Evolutionary conservation across 2,329 filamentous ascomycete species (phyloP).

Genomic region (Aspergillus ochraceoroseus): DNA sequence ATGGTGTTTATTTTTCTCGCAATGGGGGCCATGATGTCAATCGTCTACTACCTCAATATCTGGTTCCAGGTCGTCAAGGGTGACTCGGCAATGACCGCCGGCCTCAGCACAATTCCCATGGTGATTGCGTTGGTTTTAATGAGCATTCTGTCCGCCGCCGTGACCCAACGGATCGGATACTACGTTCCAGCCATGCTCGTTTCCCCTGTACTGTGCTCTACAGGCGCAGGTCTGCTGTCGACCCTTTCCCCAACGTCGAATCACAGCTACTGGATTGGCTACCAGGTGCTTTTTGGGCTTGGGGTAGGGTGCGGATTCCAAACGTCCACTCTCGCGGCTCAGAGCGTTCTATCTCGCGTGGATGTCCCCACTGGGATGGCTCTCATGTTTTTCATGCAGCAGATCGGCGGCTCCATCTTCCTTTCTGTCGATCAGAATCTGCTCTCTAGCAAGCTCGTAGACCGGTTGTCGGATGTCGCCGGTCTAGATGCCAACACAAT

Average conservation of each 20-base stretch:
- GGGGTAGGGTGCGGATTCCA: constrained; percentile 15
- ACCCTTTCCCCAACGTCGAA: constrained; percentile 5
- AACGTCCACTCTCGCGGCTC: constrained; percentile 6
- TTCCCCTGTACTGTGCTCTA: background rate
- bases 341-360: constrained; percentile 22
- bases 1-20: constrained; percentile 2
- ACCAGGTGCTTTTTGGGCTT: constrained; percentile 12
- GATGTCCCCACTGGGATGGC: constrained; percentile 37
- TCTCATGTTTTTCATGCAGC: constrained; percentile 36
- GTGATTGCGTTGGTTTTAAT: constrained; percentile 4
- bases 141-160: background rate
- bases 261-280: constrained; percentile 16
- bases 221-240: constrained; percentile 8
- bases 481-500: constrained; percentile 8
- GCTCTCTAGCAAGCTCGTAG: constrained; percentile 4
- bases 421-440: constrained; percentile 23
- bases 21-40: background rate
- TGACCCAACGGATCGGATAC: constrained; percentile 7
- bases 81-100: constrained; percentile 3
- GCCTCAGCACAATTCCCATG: constrained; percentile 10
- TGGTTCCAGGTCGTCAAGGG: constrained; percentile 16
- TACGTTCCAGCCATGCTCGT: constrained; percentile 11
- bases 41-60: constrained; percentile 9
- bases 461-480: background rate
- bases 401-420: constrained; percentile 38